These are phyloP conservation scores for Tilletia walkeri DNA, from an alignment of 1,284 basidiomycete species.

Conservation along the genomic window DNA sequence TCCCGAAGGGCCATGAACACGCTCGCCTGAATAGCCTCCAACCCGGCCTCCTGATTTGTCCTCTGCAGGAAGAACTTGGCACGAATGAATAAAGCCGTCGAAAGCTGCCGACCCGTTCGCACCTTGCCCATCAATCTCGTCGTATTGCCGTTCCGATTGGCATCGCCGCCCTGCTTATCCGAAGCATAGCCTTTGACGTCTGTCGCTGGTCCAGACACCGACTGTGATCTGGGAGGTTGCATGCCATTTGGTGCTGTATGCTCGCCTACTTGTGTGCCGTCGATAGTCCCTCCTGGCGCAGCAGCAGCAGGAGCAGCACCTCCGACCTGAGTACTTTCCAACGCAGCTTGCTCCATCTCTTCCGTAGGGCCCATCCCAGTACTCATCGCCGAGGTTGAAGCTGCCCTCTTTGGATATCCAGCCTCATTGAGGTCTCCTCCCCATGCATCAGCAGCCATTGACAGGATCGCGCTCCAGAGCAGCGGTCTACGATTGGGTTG, in stretches of 20 bases:
- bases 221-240: background rate
- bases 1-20: constrained; percentile 44
- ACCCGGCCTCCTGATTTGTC: constrained; percentile 36
- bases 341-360: background rate
- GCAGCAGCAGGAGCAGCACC: constrained; percentile 17
- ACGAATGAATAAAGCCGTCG: constrained; percentile 37
- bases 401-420: background rate
- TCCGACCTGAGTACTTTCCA: background rate
- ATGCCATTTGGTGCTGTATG: background rate
- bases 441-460: constrained; percentile 12
- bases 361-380: background rate
- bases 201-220: too few species aligned
- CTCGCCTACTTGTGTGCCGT: constrained; percentile 24
- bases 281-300: background rate
- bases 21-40: constrained; percentile 39
- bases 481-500: background rate
- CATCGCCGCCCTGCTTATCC: background rate
- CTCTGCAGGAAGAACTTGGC: constrained; percentile 40
- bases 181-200: too few species aligned
- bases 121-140: constrained; percentile 19
- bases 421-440: constrained; percentile 7
- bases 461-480: constrained; percentile 7
- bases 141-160: constrained; percentile 25
- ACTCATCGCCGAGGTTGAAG: background rate
- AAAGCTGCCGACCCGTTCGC: constrained; percentile 18